Conservation (phyloP, 2,329 filamentous ascomycete genomes). For the Fusarium circinatum region DNA sequence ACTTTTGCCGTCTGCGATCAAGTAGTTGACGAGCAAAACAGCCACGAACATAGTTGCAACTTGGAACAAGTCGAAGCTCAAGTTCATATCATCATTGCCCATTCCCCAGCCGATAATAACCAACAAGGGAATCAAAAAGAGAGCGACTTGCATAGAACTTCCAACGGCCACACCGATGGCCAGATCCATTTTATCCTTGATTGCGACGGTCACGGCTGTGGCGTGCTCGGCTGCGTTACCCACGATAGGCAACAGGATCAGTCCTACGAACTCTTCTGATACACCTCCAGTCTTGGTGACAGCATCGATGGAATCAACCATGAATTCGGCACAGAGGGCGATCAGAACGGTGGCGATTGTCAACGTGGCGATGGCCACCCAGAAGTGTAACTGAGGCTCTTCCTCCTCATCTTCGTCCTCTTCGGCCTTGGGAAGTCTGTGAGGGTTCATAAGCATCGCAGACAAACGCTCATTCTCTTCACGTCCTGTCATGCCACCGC, state of each 20-base stretch:
- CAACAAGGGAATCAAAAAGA: conserved; percentile 81
- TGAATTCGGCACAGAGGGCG: conserved; percentile 82
- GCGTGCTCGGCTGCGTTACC: conserved; percentile 86
- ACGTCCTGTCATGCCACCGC: conserved; percentile 46
- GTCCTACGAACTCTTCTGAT: conserved; percentile 79
- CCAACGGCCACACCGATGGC: conserved; percentile 84
- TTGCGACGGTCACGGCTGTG: conserved; percentile 80
- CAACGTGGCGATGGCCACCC: conserved; percentile 78
- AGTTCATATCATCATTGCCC: conserved; percentile 76
- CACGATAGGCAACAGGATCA: conserved; percentile 85
- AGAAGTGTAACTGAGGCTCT: conserved; percentile 76
- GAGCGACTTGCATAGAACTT: conserved; percentile 81
- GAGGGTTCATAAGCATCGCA: conserved; percentile 55
- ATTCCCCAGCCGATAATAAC: conserved; percentile 84
- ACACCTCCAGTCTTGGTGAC: conserved; percentile 70
- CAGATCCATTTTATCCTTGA: conserved; percentile 88
- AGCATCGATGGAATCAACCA: conserved; percentile 77
- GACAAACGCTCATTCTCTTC: conserved; percentile 58
- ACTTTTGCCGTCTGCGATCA: conserved; percentile 84
- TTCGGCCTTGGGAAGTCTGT: conserved; percentile 49
- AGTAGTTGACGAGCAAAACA: conserved; percentile 85
- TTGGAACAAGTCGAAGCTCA: conserved; percentile 90
- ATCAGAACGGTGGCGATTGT: conserved; percentile 80
- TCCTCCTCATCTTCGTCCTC: conserved; percentile 73
- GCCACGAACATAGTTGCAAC: conserved; percentile 86